Evolutionary conservation across 768 basidiomycete genomes (phyloP).

Genomic region (Hericium erinaceus): DNA sequence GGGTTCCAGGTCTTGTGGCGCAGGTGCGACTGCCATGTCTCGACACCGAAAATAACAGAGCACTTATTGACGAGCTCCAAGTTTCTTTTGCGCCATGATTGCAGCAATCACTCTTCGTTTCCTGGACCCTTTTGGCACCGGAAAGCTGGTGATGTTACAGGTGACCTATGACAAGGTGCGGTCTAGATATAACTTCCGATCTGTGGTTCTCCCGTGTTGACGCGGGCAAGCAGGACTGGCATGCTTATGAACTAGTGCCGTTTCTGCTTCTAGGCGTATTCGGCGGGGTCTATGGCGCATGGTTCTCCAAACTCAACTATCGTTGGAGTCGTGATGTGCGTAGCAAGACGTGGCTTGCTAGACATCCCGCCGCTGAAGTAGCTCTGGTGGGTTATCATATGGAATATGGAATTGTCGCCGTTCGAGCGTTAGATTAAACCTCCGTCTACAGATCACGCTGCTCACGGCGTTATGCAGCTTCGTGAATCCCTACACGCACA

Average conservation of each 20-base stretch:
- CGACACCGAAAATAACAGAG: conserved; percentile 5
- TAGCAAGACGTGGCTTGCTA: conserved; percentile 69
- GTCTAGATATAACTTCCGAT: not conserved
- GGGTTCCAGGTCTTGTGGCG: conserved; percentile 75
- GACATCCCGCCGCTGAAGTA: conserved; percentile 79
- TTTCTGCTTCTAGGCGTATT: conserved; percentile 85
- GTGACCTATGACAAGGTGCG: conserved; percentile 78
- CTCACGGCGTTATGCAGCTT: conserved; percentile 74
- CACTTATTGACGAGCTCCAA: conserved; percentile 30
- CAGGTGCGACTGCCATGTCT: conserved; percentile 39
- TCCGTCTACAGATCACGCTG: conserved; percentile 51
- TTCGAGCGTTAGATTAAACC: not conserved
- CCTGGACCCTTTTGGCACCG: conserved; percentile 92
- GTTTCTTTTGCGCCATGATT: conserved; percentile 97
- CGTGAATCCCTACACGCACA: conserved; percentile 81
- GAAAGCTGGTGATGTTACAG: conserved; percentile 87
- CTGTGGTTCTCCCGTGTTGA: not conserved
- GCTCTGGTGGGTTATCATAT: conserved; percentile 44
- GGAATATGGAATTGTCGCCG: not conserved
- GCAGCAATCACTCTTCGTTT: conserved; percentile 91
- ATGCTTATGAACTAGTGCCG: conserved; percentile 77
- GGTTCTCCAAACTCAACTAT: conserved; percentile 86
- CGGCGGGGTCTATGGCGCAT: conserved; percentile 91
- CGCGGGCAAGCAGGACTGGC: conserved; percentile 64
- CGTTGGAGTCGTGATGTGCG: conserved; percentile 82